Conservation (phyloP, 1,284 basidiomycete species). For the Tetrapyrgos nigripes region DNA sequence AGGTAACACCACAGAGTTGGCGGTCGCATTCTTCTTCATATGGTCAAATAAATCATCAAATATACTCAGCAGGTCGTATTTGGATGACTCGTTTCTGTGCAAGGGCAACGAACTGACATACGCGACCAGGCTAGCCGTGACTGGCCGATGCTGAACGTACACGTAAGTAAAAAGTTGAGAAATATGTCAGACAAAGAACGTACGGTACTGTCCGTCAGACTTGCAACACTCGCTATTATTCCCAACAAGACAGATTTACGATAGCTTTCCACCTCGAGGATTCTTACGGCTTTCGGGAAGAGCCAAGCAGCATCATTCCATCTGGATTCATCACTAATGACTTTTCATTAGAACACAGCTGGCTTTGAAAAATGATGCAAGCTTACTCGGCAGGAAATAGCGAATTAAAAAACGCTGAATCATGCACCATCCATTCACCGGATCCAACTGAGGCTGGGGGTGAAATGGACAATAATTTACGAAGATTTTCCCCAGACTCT, state of each 20-base stretch:
- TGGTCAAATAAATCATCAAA: conserved; percentile 61
- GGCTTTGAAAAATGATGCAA: conserved; percentile 6
- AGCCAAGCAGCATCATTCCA: conserved; percentile 79
- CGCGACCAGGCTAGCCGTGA: conserved; percentile 62
- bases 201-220: conserved; percentile 84
- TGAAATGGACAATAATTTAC: conserved; percentile 54
- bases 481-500: conserved; percentile 72
- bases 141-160: conserved; percentile 66
- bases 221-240: conserved; percentile 78
- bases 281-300: conserved; percentile 72
- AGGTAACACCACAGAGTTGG: conserved; percentile 80
- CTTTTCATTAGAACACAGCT: background rate
- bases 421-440: conserved; percentile 57
- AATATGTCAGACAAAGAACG: conserved; percentile 18
- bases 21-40: conserved; percentile 57
- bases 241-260: conserved; percentile 72
- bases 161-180: background rate
- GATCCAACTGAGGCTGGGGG: conserved; percentile 46
- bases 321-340: conserved; percentile 39
- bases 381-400: conserved; percentile 60
- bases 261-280: conserved; percentile 71
- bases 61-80: conserved; percentile 56
- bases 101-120: conserved; percentile 64
- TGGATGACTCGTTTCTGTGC: conserved; percentile 25
- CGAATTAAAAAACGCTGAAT: conserved; percentile 49